phyloP scores from a whole-genome alignment of 139 green algal genomes.

The Chlorella sp. region DNA sequence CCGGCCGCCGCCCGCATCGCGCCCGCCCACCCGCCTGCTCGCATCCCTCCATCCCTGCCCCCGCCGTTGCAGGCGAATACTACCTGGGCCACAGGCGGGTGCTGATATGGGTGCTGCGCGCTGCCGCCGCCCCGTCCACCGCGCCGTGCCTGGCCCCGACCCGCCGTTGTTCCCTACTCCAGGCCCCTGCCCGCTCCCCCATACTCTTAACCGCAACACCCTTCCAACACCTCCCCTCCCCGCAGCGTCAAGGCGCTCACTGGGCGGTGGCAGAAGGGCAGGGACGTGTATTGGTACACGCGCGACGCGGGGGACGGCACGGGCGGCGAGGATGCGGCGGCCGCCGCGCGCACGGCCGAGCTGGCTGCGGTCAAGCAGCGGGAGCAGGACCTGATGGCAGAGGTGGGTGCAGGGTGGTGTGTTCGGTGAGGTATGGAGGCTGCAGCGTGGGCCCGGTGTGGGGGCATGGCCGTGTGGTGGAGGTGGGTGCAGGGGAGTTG shows the following conservation, averaged over 20 bases:
- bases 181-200: too few relatives aligned
- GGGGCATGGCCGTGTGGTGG: background rate
- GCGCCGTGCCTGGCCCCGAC: too few relatives aligned
- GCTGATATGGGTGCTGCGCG: background rate
- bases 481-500: background rate
- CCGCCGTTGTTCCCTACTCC: too few relatives aligned
- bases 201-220: too few relatives aligned
- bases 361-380: slow-evolving; percentile 65
- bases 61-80: too few relatives aligned
- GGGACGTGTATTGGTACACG: slow-evolving; percentile 83
- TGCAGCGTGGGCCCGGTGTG: too few relatives aligned
- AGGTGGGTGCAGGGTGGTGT: slow-evolving; percentile 46
- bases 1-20: too few relatives aligned
- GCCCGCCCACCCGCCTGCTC: too few relatives aligned
- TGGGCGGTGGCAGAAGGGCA: slow-evolving; percentile 72
- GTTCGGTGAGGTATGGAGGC: too few relatives aligned
- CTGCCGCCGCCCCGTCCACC: background rate
- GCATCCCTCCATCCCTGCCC: too few relatives aligned
- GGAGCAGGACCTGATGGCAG: slow-evolving; percentile 78
- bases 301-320: slow-evolving; percentile 47
- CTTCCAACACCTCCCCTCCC: too few relatives aligned
- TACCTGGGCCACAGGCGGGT: slow-evolving; percentile 66
- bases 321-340: slow-evolving; percentile 5
- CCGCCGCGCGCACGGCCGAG: too few relatives aligned
- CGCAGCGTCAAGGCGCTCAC: slow-evolving; percentile 66